A percentile compares a stretch with the other conserved stretches of the same genome.
These are phyloP conservation scores for Fusarium transvaalense DNA, from an alignment of 2,329 filamentous ascomycete species.

Conservation along the genomic window DNA sequence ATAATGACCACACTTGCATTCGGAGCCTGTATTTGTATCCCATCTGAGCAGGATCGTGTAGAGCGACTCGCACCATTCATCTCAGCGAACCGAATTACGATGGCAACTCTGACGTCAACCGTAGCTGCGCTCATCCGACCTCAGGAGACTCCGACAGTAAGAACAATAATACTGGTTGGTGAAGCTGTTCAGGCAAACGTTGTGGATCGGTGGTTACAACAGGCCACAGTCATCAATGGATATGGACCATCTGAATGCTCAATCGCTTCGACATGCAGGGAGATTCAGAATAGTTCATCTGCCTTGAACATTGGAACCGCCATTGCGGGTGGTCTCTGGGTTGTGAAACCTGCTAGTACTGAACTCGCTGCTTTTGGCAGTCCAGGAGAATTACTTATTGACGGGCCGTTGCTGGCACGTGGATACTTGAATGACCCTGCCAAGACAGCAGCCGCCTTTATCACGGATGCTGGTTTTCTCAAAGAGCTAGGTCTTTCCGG, in stretches of 20 bases:
- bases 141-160: constrained; percentile 3
- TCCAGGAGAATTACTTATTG: constrained; percentile 4
- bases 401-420: constrained; percentile 4
- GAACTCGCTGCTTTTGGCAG: constrained; percentile 6
- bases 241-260: constrained; percentile 12
- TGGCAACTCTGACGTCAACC: constrained; percentile 2
- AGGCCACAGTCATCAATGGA: constrained; percentile 3
- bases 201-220: constrained; percentile 8
- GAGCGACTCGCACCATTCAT: constrained; percentile 3
- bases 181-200: constrained; percentile 10
- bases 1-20: constrained; percentile 2
- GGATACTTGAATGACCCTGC: constrained; percentile 6
- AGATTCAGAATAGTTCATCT: constrained; percentile 1
- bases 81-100: not conserved
- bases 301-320: constrained; percentile 7
- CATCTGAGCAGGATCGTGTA: constrained; percentile 2
- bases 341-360: constrained; percentile 6
- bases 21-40: constrained; percentile 4
- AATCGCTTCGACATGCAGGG: constrained; percentile 3
- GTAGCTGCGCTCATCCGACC: constrained; percentile 1
- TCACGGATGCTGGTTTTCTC: not conserved
- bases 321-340: constrained; percentile 10
- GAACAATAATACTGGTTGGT: constrained; percentile 4
- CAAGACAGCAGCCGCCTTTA: not conserved
- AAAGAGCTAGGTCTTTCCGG: not conserved